These are phyloP conservation scores for Fusarium piperis DNA, from an alignment of 2,329 filamentous ascomycete genomes.

Conservation along the genomic window DNA sequence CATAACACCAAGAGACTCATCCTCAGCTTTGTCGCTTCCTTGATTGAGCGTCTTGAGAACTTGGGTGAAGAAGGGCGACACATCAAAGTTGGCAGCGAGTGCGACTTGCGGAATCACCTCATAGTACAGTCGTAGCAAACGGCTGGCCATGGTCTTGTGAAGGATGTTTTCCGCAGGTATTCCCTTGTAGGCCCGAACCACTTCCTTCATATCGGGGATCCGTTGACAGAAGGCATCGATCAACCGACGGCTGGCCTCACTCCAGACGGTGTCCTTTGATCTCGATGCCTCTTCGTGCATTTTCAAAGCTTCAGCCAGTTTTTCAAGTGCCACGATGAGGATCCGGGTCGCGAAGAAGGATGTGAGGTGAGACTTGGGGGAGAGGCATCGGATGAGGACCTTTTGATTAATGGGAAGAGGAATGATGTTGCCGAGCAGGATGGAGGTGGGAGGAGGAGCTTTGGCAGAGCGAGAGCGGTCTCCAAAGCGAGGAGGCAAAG, in stretches of 20 bases:
- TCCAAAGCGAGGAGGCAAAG: conserved; percentile 78
- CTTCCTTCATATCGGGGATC: conserved; percentile 83
- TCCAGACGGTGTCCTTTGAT: conserved; percentile 65
- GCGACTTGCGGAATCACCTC: conserved; percentile 82
- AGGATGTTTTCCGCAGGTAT: conserved; percentile 75
- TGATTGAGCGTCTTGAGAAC: conserved; percentile 71
- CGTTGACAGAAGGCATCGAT: conserved; percentile 79
- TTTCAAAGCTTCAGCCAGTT: conserved; percentile 72
- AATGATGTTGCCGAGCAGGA: conserved; percentile 86
- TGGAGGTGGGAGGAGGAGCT: conserved; percentile 79
- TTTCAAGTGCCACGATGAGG: conserved; percentile 80
- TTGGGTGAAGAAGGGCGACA: conserved; percentile 78
- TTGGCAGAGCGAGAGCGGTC: conserved; percentile 67
- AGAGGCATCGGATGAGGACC: conserved; percentile 80
- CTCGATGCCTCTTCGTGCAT: conserved; percentile 63
- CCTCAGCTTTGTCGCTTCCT: conserved; percentile 58
- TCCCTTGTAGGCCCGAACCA: conserved; percentile 77
- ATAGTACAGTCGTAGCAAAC: conserved; percentile 85
- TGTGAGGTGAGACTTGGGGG: conserved; percentile 79
- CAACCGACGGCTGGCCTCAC: conserved; percentile 73
- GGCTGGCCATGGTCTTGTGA: conserved; percentile 81
- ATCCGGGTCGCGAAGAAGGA: conserved; percentile 87
- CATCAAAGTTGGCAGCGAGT: conserved; percentile 86
- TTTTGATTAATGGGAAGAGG: conserved; percentile 85
- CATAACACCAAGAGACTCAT: conserved; percentile 68